Base-by-base conservation (phyloP, 805 yeast species). In the Candida gorgasii region DNA sequence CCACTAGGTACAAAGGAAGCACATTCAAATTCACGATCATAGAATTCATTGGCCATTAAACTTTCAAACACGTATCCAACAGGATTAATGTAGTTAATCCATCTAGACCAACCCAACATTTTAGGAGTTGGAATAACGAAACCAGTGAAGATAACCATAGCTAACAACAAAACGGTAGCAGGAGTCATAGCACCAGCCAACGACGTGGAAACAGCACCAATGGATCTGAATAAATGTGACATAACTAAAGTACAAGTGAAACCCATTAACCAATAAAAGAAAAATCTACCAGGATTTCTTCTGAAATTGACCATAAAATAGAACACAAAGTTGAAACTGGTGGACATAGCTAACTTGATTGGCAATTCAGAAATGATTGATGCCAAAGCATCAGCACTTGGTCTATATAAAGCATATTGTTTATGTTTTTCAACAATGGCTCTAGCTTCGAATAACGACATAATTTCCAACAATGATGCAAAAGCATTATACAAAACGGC, bases 361-460 rank as follows among this genome's bases (percentile, higher is more conserved):
- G 92, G 90, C 45, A 86, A 59, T 39, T 79, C 83, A 3, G 86
- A 73, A 3, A 83, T 45, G 35, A 80, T 67, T 4, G 79, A 67
- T 0, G 88, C 82, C 3, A 86, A 51, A 1, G 88, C 85, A 54
- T 85, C 92, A 3, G 87, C 80, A 11, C 88, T 74, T 2, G 90
- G 89, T 45, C 81, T 80, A 58, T 84, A 87, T 44, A 86, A 73
- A 0, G 88, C 80, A 52, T 82, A 86, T 37, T 75, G 73, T 54
- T 82, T 80, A 57, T 86, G 95, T 55, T 86, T 86, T 52, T 76
- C 77, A 19, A 84, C 73, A 48, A 86, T 79, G 20, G 84, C 79
- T 64, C 85, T 78, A 43, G 76, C 76, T 45, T 78, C 77, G 52
- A 79, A 82, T 43, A 81, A 64, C 8, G 75, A 60, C 53, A 82